Evolutionary conservation across 208 protist genomes (phyloP), one percentile per base, ranked within the genome.

Genomic region (Leishmania lainsoni): DNA sequence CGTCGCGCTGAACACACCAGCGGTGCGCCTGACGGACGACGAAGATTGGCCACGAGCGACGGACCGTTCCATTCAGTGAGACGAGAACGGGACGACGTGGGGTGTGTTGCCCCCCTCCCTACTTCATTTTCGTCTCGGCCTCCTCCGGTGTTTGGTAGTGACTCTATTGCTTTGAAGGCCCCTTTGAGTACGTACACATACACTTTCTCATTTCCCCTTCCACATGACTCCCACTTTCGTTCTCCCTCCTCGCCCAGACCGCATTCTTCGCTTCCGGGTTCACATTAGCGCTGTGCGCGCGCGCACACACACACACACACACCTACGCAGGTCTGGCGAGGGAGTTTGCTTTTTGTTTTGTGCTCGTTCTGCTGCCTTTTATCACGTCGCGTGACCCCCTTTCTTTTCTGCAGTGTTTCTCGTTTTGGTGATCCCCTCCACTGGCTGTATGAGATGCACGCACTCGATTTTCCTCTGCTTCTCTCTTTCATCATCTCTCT

Each of bases 1-100:
- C 8, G 81, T 81, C n/a, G 81, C 26, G 6, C 29, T 85, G 63
- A 85, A 85, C 77, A 81, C 54, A 35, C 81, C 81, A 16, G 76
- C 77, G 8, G 72, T 85, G 77, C 76, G 77, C 77, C 42, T 61
- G n/a, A 52, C 52, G 5, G 81, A 85, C n/a, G 81, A 85, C 54
- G 81, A 85, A 4, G 77, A 77, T 52, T 85, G 72, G 77, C 81
- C 73, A 3, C 76, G 76, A 39, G 45, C 39, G 59, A 10, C 58
- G 20, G 72, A 63, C 22, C 81, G 81, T 26, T 69, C 74, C 8
- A 85, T 85, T 70, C 81, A 85, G 42, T 85, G 54, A 29, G 9
- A 3, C 45, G 54, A 54, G 48, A 35, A 20, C 26, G 48, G 10
- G 45, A 22, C 9, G 35, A 29, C 39, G 26, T 22, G 26, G 48